Conservation (phyloP, 2,329 filamentous ascomycete species). For the Dactylellina cionopaga region DNA sequence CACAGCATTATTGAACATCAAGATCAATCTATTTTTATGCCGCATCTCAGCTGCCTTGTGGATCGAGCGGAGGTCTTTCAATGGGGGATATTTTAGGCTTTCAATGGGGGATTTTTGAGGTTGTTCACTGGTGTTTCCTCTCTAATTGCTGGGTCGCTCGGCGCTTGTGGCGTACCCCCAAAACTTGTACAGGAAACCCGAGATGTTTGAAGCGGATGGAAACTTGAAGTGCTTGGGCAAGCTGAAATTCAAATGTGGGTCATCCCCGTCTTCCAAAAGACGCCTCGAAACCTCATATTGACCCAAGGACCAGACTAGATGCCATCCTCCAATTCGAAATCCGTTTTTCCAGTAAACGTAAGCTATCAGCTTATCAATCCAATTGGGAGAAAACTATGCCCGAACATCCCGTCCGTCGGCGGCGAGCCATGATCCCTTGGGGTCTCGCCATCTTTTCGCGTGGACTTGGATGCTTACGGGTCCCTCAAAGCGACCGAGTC, state of each 20-base stretch:
- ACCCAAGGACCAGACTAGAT: slow-evolving; percentile 19
- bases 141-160: no score
- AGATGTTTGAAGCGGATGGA: slow-evolving; percentile 37
- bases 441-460: slow-evolving; percentile 28
- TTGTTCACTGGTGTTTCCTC: no score
- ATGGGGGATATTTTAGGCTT: no score
- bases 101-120: no score
- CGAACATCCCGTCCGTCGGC: neutral
- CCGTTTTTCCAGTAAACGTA: neutral
- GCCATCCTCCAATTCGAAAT: neutral
- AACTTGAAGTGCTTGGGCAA: slow-evolving; percentile 6
- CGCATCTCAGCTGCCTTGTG: no score
- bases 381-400: neutral
- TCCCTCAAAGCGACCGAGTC: slow-evolving; percentile 36
- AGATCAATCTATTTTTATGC: no score
- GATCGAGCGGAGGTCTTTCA: no score
- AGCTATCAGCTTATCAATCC: slow-evolving; percentile 33
- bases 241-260: slow-evolving; percentile 21
- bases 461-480: slow-evolving; percentile 5
- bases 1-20: no score
- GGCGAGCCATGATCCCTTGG: slow-evolving; percentile 1
- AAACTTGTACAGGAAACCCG: slow-evolving; percentile 43
- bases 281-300: slow-evolving; percentile 49
- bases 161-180: slow-evolving; percentile 48
- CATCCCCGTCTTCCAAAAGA: slow-evolving; percentile 36